phyloP scores from a whole-genome alignment of 352 stramenopile genomes.

The Globisporangium polare region DNA sequence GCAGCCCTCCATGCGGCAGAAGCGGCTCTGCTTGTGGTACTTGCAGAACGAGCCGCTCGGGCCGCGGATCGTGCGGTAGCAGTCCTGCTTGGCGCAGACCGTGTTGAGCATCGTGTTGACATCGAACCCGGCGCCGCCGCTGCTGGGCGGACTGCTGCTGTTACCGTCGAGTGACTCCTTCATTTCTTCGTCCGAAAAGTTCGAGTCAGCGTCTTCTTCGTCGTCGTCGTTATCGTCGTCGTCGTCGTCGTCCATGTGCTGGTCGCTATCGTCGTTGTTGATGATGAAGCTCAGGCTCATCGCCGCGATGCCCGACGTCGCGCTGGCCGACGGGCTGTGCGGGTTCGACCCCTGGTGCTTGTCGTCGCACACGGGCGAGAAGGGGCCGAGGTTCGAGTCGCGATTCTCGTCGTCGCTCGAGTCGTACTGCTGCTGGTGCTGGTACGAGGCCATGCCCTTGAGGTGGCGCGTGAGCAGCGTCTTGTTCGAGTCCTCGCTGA shows the following conservation, averaged over 20 bases:
- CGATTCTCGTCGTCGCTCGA: constrained; percentile 31
- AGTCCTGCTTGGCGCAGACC: constrained; percentile 73
- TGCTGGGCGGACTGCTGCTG: constrained; percentile 18
- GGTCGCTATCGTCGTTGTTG: constrained; percentile 42
- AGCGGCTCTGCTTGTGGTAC: constrained; percentile 82
- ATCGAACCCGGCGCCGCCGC: constrained; percentile 29
- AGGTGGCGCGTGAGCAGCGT: constrained; percentile 33
- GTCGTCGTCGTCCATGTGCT: constrained; percentile 23
- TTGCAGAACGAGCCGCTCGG: constrained; percentile 73
- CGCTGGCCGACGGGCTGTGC: constrained; percentile 19
- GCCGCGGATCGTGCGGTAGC: constrained; percentile 70
- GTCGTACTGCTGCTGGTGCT: constrained; percentile 16
- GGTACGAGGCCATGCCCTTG: constrained; percentile 31
- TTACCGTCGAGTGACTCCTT: constrained; percentile 27
- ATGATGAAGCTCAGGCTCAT: constrained; percentile 87
- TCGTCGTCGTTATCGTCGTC: constrained; percentile 21
- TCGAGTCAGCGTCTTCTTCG: constrained; percentile 21
- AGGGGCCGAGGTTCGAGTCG: constrained; percentile 12
- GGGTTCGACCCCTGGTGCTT: constrained; percentile 12
- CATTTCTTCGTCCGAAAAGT: constrained; percentile 43
- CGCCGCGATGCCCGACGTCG: constrained; percentile 55
- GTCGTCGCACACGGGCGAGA: constrained; percentile 5
- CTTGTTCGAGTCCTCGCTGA: constrained; percentile 34
- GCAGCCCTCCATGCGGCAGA: constrained; percentile 65
- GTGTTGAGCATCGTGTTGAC: constrained; percentile 74